phyloP scores from a whole-genome alignment of 2,329 filamentous ascomycete genomes.

The Xylariaceae sp. region DNA sequence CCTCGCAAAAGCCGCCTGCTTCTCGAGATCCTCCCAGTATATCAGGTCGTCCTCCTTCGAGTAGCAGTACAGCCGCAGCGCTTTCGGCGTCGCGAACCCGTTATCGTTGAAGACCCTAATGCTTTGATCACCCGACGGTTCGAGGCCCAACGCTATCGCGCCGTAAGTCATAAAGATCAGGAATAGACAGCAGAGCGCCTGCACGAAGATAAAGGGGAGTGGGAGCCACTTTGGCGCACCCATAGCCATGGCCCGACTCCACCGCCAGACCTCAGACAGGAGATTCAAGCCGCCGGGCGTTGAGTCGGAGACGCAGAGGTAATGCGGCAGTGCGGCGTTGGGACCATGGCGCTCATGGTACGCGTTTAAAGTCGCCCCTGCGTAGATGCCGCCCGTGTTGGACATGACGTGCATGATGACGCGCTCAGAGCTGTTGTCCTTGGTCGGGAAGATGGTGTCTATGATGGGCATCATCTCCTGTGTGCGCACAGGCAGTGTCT shows the following conservation, averaged over 20 bases:
- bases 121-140: constrained; percentile 39
- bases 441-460: constrained; percentile 33
- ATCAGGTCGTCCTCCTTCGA: constrained; percentile 55
- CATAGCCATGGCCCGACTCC: constrained; percentile 49
- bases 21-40: constrained; percentile 48
- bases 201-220: constrained; percentile 45
- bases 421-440: constrained; percentile 26
- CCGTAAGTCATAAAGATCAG: constrained; percentile 35
- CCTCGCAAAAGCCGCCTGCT: constrained; percentile 44
- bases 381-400: constrained; percentile 52
- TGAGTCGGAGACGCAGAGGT: constrained; percentile 47
- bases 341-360: constrained; percentile 36
- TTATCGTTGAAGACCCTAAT: constrained; percentile 34
- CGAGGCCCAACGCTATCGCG: constrained; percentile 34
- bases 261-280: constrained; percentile 40
- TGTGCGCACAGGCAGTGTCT: constrained; percentile 39
- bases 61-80: constrained; percentile 52
- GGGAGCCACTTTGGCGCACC: constrained; percentile 43
- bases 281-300: constrained; percentile 45
- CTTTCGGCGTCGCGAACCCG: constrained; percentile 31
- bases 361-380: constrained; percentile 43
- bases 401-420: constrained; percentile 52
- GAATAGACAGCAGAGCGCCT: constrained; percentile 41
- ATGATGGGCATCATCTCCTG: constrained; percentile 42
- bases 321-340: constrained; percentile 39